Conservation (phyloP, 163 green algal species). For the Scenedesmus sp. region DNA sequence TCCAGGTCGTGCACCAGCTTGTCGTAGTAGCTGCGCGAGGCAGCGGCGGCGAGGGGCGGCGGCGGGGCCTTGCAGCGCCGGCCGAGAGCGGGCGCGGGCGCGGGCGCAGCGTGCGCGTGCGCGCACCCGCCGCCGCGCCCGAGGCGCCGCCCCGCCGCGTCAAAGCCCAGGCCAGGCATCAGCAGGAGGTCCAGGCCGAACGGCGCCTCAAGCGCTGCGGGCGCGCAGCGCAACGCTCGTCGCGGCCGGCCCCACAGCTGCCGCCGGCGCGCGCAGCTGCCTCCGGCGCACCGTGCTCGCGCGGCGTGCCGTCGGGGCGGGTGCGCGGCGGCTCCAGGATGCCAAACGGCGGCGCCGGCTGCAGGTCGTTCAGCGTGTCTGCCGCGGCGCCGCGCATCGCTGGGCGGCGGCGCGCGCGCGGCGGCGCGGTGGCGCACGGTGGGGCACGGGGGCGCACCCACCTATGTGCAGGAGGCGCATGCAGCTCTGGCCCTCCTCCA, state of each 20-base stretch:
- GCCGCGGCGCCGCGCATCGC: not conserved
- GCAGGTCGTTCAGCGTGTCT: conserved; percentile 62
- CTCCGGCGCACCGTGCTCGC: conserved; percentile 53
- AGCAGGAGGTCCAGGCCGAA: conserved; percentile 67
- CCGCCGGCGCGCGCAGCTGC: not conserved
- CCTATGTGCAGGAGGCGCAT: conserved; percentile 87
- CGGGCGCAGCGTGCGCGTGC: not conserved
- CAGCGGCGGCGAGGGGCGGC: not conserved
- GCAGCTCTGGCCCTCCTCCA: conserved; percentile 77
- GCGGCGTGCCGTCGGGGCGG: conserved; percentile 53
- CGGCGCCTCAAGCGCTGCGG: conserved; percentile 32
- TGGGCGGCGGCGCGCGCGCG: not conserved
- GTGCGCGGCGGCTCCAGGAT: conserved; percentile 73
- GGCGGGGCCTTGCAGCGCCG: not conserved
- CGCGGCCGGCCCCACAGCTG: not conserved
- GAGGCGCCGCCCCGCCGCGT: conserved; percentile 63
- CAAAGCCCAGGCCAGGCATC: conserved; percentile 86
- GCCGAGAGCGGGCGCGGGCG: not conserved
- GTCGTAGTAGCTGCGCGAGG: conserved; percentile 79
- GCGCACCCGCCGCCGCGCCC: conserved; percentile 77
- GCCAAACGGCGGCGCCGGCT: conserved; percentile 76
- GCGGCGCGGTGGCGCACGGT: not conserved
- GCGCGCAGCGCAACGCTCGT: not conserved
- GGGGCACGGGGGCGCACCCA: conserved; percentile 14
- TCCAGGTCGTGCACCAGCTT: conserved; percentile 61